Evolutionary conservation across 1,284 basidiomycete species (phyloP), one percentile per base, ranked within the genome.

Genomic region (Puccinia novopanici): DNA sequence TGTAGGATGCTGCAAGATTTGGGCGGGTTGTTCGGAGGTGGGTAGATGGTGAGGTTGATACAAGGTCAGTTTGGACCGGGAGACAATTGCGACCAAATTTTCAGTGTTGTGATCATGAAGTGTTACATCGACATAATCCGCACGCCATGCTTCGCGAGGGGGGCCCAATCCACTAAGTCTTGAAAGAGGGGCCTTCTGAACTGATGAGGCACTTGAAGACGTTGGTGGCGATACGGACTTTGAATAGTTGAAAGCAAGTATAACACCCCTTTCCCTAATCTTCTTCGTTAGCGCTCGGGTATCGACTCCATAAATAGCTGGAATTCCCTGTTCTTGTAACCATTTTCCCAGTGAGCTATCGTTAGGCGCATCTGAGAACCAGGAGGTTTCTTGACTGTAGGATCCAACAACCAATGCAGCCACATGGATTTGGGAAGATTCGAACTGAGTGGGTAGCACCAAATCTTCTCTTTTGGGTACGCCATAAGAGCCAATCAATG

Each of bases 401-500:
- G 94, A 93, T 82, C 94, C 94, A 34, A 99, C 91, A 80, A 99
- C 90, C 82, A 99, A 90, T 30, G 92, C 97, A 10, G 95, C 90
- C 83, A 98, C 88, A 86, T 99, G 97, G 83, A 99, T 96, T 84
- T 93, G 91, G 75, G 91, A 93, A 4, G 95, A 98, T 88, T 99
- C 97, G 87, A 98, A 99, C 17, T 81, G 71, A 57, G 79, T 63
- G 30, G 71, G 61, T 30, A 81, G 22, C 19, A 57, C 10, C 13
- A 42, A 37, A 10, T 65, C 52, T 34, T 52, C 48, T 63, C 59
- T 34, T 72, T 81, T 65, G 77, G 97, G 97, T n/a, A 99, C 95
- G 86, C 97, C 97, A 86, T 99, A 99, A 87, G 98, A 98, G 79
- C 97, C 97, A 83, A 98, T 89, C 84, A 99, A 89, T 5, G 97